Evolutionary conservation across 1,284 basidiomycete species (phyloP).

Genomic region (Fomitopsis palustris): DNA sequence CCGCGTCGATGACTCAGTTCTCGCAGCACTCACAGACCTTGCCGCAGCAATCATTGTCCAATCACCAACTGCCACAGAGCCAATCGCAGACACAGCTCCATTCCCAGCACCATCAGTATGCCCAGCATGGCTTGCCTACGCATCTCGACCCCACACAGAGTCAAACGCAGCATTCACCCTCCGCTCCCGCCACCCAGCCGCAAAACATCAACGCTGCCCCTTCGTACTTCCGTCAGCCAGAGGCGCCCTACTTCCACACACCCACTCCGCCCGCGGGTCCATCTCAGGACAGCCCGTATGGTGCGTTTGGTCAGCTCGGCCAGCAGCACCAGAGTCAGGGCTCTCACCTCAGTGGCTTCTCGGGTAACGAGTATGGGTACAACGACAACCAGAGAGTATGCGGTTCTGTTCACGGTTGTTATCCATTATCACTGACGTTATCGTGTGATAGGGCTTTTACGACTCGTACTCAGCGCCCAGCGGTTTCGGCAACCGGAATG

Average conservation of each 20-base stretch:
- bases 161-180: conserved; percentile 31
- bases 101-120: conserved; percentile 45
- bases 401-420: background rate
- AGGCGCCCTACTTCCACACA: conserved; percentile 69
- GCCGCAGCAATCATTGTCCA: conserved; percentile 28
- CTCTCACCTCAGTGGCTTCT: conserved; percentile 58
- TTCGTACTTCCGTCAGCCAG: conserved; percentile 64
- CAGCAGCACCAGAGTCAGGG: conserved; percentile 46
- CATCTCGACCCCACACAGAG: conserved; percentile 58
- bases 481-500: conserved; percentile 56
- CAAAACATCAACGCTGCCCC: conserved; percentile 31
- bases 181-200: conserved; percentile 26
- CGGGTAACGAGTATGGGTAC: conserved; percentile 62
- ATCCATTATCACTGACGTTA: conserved; percentile 3
- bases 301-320: conserved; percentile 61
- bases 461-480: conserved; percentile 58
- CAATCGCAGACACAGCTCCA: conserved; percentile 27
- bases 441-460: conserved; percentile 57
- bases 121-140: conserved; percentile 57
- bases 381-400: conserved; percentile 60
- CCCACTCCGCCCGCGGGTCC: conserved; percentile 69
- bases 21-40: conserved; percentile 34
- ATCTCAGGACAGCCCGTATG: conserved; percentile 62
- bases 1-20: conserved; percentile 37
- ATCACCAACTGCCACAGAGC: conserved; percentile 38